Percentiles rank a stretch among this genome's conserved stretches.
Evolutionary conservation across 2,329 filamentous ascomycete genomes (phyloP).

Genomic region (Colletotrichum spaethianum): DNA sequence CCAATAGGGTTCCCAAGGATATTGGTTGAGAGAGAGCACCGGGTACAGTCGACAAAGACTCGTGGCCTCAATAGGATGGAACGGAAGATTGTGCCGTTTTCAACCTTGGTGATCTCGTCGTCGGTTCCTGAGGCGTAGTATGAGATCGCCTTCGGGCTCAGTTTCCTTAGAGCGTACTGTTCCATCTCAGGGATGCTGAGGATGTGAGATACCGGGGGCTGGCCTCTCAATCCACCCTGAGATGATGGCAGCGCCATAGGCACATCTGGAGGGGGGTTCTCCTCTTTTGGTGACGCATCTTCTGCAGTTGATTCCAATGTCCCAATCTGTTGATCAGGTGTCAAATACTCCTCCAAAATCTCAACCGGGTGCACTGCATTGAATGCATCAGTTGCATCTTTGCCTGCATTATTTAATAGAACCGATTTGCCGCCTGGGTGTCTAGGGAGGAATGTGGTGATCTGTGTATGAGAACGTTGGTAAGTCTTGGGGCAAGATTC

Average conservation of each 20-base stretch:
- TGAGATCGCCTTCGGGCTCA: slow-evolving; percentile 85
- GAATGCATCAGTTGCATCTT: slow-evolving; percentile 88
- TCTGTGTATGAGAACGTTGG: slow-evolving; percentile 3
- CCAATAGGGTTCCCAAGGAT: slow-evolving; percentile 77
- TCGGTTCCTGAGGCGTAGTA: slow-evolving; percentile 90
- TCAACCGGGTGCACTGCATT: slow-evolving; percentile 88
- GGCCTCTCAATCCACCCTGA: slow-evolving; percentile 45
- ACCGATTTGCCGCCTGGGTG: slow-evolving; percentile 87
- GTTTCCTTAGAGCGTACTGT: slow-evolving; percentile 77
- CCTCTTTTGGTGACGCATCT: not conserved
- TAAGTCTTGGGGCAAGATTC: not conserved
- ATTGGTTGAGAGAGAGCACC: slow-evolving; percentile 78
- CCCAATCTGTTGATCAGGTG: slow-evolving; percentile 78
- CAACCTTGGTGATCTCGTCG: slow-evolving; percentile 80
- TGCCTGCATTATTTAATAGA: slow-evolving; percentile 84
- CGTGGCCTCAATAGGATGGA: slow-evolving; percentile 84
- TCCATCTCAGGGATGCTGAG: slow-evolving; percentile 89
- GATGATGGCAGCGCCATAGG: slow-evolving; percentile 61
- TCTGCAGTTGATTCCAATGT: slow-evolving; percentile 68
- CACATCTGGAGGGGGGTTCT: not conserved
- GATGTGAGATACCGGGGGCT: slow-evolving; percentile 72
- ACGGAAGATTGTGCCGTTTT: slow-evolving; percentile 82
- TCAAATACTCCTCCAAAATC: slow-evolving; percentile 82
- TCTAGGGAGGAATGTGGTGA: slow-evolving; percentile 76
- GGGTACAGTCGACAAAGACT: slow-evolving; percentile 84